These are phyloP conservation scores for Leucaena leucocephala DNA, from an alignment of 306 rosid genomes.

Conservation along the genomic window DNA sequence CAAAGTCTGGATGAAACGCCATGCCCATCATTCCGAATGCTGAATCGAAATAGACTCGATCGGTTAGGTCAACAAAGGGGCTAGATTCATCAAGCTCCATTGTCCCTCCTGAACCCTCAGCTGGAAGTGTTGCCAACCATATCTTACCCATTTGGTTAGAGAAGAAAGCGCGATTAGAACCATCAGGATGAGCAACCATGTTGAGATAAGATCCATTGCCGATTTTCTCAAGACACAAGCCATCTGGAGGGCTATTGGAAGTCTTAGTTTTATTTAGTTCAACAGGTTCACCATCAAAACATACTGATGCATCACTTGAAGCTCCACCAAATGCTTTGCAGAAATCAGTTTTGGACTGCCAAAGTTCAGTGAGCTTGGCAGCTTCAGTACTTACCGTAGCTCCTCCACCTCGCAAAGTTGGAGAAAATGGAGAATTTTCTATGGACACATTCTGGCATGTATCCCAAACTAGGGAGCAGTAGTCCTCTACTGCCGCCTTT, in stretches of 20 bases:
- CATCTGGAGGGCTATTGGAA: conserved; percentile 57
- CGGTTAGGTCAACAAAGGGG: conserved; percentile 91
- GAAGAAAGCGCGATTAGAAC: conserved; percentile 90
- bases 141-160: conserved; percentile 74
- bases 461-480: conserved; percentile 80
- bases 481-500: conserved; percentile 50
- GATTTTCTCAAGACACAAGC: conserved; percentile 92
- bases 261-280: conserved; percentile 49
- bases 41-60: conserved; percentile 72
- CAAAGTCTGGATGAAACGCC: conserved; percentile 90
- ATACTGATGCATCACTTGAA: conserved; percentile 61
- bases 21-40: conserved; percentile 91
- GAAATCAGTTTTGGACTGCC: conserved; percentile 83
- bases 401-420: conserved; percentile 66
- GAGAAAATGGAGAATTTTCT: conserved; percentile 79
- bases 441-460: conserved; percentile 78
- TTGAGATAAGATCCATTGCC: conserved; percentile 88
- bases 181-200: conserved; percentile 95
- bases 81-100: conserved; percentile 67
- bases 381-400: conserved; percentile 46
- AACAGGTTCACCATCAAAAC: conserved; percentile 81
- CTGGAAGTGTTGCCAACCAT: conserved; percentile 84
- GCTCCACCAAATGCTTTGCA: conserved; percentile 83
- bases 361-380: conserved; percentile 61
- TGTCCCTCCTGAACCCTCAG: conserved; percentile 65